Evolutionary conservation across 352 stramenopile species (phyloP), one percentile per base, ranked within the genome.

Genomic region (Phytophthora podocarpi): DNA sequence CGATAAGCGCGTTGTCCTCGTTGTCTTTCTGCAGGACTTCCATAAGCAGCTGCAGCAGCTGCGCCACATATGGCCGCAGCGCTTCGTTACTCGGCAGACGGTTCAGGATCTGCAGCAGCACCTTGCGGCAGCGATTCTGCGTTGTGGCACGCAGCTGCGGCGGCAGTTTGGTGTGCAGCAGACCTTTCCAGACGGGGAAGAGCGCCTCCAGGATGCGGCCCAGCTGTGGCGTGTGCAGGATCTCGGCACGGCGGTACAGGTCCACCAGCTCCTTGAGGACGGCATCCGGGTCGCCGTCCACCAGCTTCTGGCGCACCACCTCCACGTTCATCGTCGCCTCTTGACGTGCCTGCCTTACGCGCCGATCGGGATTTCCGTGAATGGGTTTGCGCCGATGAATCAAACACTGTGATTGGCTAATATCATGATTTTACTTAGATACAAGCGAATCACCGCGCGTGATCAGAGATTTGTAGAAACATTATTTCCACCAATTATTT

Each of bases 1-100:
- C 93, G 50, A 98, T 78, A 15, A 99, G 77, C 21, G 92, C 93
- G 76, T 99, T 99, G 35, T 98, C 96, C 73, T 99, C 97, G 67
- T 98, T 98, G 71, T 99, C 97, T 30, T 89, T 77, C 35, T 91
- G 85, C 40, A 99, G 71, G 30, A 98, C 93, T 52, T 97, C 84
- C 67, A 99, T 97, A 18, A 96, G 81, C 46, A 98, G 60, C 23
- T 91, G 86, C 37, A 99, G 76, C 45, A 99, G 78, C 63, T 96
- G 80, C 34, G 84, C 67, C 31, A 98, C 93, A 75, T 98, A 98
- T 35, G 95, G 92, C n/a, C 95, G 82, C 61, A 99, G 79, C 24
- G 90, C 76, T 20, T 98, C 95, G 49, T 98, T 98, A 67, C 95
- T 97, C 28, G 95, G 96, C 57, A 98, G 72, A 12, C 96, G 80